Base-by-base conservation (phyloP, 179 eudicot species). In the Beta corolliflora region DNA sequence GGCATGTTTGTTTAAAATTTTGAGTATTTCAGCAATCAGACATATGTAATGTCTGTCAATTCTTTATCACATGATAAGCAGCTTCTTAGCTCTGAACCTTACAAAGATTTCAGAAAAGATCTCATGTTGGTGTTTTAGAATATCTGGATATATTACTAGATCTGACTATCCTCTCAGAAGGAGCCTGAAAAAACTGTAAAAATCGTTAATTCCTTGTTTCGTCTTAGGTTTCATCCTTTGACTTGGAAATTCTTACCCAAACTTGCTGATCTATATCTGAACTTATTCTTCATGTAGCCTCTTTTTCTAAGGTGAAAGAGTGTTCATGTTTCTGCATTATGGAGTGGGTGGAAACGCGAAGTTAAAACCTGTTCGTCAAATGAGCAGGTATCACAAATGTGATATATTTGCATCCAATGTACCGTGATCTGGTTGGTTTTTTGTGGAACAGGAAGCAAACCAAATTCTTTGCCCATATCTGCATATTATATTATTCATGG, bases 61-160 rank as follows among this genome's bases (percentile, higher is more conserved):
- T 77, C 81, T 80, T 75, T 77, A 45, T 72, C 86, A 88, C 89
- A 88, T 87, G 88, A 81, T 77, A 23, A 79, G 84, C 81, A 77
- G 76, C 84, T 87, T 81, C 82, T 85, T 83, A 79, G 54, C 75
- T 77, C 31, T 80, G 79, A 77, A 78, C 63, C 71, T 58, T 21
- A 9, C 44, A 29, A 36, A 73, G 44, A 46, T 72, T 25, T 13
- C 19, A 63, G 74, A 7, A 66, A 68, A 18, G 29, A 9, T 25
- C 31, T 54, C 41, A 14, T n/a, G 50, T 12, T 36, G 14, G 41
- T 19, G 63, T 13, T 70, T 25, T 79, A 71, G 23, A 54, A 44
- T 41, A 6, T 45, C 65, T 58, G 63, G 63, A 63, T 83, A 29
- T 52, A 79, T 80, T 50, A 71, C 69, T 72, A 21, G 53, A 78